Conservation (phyloP, 2,329 filamentous ascomycete species). For the Thermothelomyces thermophilus region DNA sequence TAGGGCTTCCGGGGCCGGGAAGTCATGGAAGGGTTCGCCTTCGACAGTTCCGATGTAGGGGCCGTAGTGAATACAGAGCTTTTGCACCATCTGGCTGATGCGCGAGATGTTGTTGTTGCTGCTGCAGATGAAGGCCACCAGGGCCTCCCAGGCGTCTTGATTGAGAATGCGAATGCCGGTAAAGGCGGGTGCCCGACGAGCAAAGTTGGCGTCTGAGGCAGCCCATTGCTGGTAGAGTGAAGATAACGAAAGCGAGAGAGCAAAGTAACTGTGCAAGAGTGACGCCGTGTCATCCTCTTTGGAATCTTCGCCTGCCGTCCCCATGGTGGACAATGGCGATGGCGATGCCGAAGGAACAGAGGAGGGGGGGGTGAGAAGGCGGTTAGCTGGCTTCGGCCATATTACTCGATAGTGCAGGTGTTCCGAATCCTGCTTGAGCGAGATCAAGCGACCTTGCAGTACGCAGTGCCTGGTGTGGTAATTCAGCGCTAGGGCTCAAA, state of each 20-base stretch:
- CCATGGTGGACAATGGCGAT: background rate
- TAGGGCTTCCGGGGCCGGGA: conserved; percentile 71
- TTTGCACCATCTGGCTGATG: conserved; percentile 94
- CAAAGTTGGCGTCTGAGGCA: conserved; percentile 76
- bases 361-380: conserved; percentile 26
- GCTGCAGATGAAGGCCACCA: conserved; percentile 94
- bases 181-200: conserved; percentile 77
- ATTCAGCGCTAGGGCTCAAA: background rate
- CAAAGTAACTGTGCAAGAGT: conserved; percentile 80
- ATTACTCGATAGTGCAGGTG: conserved; percentile 74
- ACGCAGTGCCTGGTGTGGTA: conserved; percentile 60
- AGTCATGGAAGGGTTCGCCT: conserved; percentile 73
- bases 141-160: conserved; percentile 92
- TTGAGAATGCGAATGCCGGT: conserved; percentile 85
- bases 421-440: conserved; percentile 72
- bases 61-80: conserved; percentile 82
- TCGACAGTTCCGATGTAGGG: conserved; percentile 65
- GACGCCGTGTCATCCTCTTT: conserved; percentile 61
- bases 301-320: conserved; percentile 24
- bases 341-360: conserved; percentile 30
- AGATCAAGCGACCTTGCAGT: conserved; percentile 76
- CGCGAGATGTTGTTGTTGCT: conserved; percentile 97
- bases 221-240: conserved; percentile 85
- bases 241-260: conserved; percentile 68
- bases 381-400: conserved; percentile 39